Conservation (phyloP, 164 flowering plant species). For the Liriodendron chinense region DNA sequence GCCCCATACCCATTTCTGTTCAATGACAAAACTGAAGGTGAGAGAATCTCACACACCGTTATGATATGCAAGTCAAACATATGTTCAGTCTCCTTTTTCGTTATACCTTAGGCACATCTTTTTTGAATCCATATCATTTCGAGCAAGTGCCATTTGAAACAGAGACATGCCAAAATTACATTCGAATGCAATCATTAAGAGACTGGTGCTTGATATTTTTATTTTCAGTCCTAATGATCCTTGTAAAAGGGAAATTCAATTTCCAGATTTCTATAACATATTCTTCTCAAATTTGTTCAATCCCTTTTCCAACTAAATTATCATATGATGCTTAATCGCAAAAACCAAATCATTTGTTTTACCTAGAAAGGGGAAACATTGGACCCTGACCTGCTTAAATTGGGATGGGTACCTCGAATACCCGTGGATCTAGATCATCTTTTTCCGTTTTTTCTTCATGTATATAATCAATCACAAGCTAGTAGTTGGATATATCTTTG, state of each 20-base stretch:
- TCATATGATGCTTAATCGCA: too few relatives aligned
- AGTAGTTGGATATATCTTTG: neutral
- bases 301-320: too few relatives aligned
- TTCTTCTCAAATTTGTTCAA: too few relatives aligned
- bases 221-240: too few relatives aligned
- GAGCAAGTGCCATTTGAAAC: neutral
- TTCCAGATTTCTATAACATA: too few relatives aligned
- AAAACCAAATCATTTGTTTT: too few relatives aligned
- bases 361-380: too few relatives aligned
- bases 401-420: too few relatives aligned
- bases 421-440: too few relatives aligned
- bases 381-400: too few relatives aligned
- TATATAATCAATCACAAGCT: neutral
- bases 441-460: too few relatives aligned
- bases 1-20: neutral
- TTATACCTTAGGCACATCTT: neutral
- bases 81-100: neutral
- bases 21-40: neutral
- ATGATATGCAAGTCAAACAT: neutral
- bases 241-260: too few relatives aligned
- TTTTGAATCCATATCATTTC: neutral
- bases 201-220: neutral
- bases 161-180: neutral
- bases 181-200: neutral
- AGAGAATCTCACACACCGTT: neutral